phyloP scores from a whole-genome alignment of 805 yeast genomes.

The Tetrapisispora nanseiensis region DNA sequence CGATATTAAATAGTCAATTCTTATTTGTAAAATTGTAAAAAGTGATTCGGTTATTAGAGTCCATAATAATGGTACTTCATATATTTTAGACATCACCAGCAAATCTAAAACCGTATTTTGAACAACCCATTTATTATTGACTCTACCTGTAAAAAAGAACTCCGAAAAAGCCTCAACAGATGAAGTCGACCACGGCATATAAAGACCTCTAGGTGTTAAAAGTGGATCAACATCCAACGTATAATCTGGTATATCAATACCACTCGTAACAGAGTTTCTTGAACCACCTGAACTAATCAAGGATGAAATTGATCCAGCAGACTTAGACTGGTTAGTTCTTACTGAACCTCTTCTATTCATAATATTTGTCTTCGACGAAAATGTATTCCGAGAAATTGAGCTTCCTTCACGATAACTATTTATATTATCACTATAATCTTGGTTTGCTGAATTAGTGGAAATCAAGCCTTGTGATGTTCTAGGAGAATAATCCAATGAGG shows the following conservation, averaged over 20 bases:
- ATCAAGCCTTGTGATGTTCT: neutral
- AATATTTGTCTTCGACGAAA: neutral
- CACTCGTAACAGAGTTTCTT: neutral
- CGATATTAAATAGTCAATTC: slow-evolving; percentile 37
- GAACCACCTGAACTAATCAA: neutral
- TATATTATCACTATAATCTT: neutral
- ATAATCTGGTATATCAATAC: neutral
- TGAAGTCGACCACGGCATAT: slow-evolving; percentile 54
- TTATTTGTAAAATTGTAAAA: slow-evolving; percentile 60
- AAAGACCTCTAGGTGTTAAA: slow-evolving; percentile 56
- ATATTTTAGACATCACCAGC: slow-evolving; percentile 51
- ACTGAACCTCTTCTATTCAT: neutral
- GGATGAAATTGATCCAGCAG: neutral
- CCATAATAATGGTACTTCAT: slow-evolving; percentile 59
- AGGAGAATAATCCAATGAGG: neutral
- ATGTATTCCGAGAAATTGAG: neutral
- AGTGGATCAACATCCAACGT: slow-evolving; percentile 43
- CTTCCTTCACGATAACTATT: neutral
- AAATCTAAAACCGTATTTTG: slow-evolving; percentile 60
- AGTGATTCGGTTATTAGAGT: slow-evolving; percentile 60
- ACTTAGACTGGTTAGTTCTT: neutral
- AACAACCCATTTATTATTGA: slow-evolving; percentile 61
- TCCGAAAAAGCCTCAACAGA: slow-evolving; percentile 61
- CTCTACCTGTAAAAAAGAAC: slow-evolving; percentile 69
- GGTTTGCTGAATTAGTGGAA: neutral